Evolutionary conservation across 2,329 filamentous ascomycete genomes (phyloP).

Genomic region (Botrytis hyacinthi): DNA sequence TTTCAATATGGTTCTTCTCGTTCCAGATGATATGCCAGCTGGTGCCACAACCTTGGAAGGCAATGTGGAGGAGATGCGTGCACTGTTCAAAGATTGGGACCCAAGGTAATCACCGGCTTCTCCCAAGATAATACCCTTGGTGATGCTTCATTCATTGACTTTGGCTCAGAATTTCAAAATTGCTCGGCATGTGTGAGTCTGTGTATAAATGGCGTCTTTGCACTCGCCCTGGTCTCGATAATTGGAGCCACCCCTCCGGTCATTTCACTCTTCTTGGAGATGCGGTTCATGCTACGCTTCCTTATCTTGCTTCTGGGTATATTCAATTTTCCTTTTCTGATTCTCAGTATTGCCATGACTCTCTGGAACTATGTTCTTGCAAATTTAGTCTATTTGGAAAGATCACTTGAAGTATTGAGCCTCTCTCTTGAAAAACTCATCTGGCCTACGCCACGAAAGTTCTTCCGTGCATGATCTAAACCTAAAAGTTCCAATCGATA

Average conservation of each 20-base stretch:
- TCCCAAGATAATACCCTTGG: neutral
- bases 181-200: slow-evolving; percentile 55
- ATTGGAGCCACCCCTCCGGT: slow-evolving; percentile 56
- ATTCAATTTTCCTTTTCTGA: neutral
- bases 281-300: slow-evolving; percentile 62
- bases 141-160: neutral
- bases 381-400: neutral
- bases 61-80: slow-evolving; percentile 44
- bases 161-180: slow-evolving; percentile 47
- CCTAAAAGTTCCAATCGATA: no score
- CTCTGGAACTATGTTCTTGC: fast-evolving
- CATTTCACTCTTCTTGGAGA: slow-evolving; percentile 61
- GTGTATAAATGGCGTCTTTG: slow-evolving; percentile 62
- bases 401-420: no score
- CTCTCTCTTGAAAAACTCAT: neutral
- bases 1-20: slow-evolving; percentile 48
- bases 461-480: neutral
- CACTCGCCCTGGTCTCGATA: slow-evolving; percentile 53
- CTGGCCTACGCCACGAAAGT: no score
- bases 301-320: slow-evolving; percentile 53
- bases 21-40: slow-evolving; percentile 40
- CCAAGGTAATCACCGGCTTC: slow-evolving; percentile 30
- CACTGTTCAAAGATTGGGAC: slow-evolving; percentile 46
- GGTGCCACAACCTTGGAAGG: slow-evolving; percentile 41
- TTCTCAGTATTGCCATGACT: neutral